Base-by-base conservation (phyloP, 2,329 filamentous ascomycete genomes). In the Fusarium ambrosium region DNA sequence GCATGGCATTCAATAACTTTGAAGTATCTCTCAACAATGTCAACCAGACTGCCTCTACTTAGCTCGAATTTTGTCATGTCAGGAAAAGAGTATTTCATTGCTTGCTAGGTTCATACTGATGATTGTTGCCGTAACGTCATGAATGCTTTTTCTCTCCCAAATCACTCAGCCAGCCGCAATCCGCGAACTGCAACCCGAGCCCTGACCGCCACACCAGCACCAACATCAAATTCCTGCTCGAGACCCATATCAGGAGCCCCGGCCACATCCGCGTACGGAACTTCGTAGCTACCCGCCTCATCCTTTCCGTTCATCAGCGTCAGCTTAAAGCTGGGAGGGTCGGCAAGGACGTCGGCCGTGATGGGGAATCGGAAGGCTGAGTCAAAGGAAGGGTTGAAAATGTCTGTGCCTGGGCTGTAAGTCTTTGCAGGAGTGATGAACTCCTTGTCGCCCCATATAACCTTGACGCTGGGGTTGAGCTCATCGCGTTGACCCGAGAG, bases 381-480 rank as follows among this genome's bases (percentile, higher is more conserved):
- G 18, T 79, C 77, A 59, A 78, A 79, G 6, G 77, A 58, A 0
- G 77, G 77, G 59, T 79, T 79, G 43, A 79, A 79, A 20, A 79
- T 79, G 13, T 79, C 77, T 0, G 64, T 79, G n/a, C 77, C 77
- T 0, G 75, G 77, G 16, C 56, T 69, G 22, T 79, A 79, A 11
- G 68, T 72, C 70, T 79, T 79, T 16, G 34, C 67, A 4, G 77
- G 70, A 0, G 77, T 79, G 34, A 62, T 69, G 2, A 76, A 78
- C 6, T 79, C 77, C 62, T 78, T 78, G 58, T 77, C 68, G 2
- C 77, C 77, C 77, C 75, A 78, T 1, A 62, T 62, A 0, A 79
- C 74, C 58, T 79, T 79, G 10, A 79, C 77, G 53, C 74, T 77
- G 0, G 77, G 77, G 36, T 77, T 78, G 59, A 79, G 77, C 34